Conservation (phyloP, 257 asterid genomes). For the Solanum pimpinellifolium region DNA sequence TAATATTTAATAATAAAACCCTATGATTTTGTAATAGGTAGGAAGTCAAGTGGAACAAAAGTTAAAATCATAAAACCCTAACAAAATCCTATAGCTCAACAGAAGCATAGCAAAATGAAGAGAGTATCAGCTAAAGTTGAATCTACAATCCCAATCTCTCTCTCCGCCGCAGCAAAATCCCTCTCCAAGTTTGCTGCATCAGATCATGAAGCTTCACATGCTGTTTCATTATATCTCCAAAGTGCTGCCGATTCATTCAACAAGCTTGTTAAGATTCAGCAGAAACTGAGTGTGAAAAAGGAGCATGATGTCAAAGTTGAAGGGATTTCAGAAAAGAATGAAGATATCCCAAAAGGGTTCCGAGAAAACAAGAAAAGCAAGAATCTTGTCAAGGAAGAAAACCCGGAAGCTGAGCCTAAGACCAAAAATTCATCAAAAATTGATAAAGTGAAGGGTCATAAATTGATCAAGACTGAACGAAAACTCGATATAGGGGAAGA, state of each 20-base stretch:
- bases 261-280: slow-evolving; percentile 30
- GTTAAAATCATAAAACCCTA: neutral
- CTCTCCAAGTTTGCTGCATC: slow-evolving; percentile 29
- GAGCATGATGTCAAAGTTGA: neutral
- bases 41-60: neutral
- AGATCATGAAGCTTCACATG: slow-evolving; percentile 41
- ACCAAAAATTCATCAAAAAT: neutral
- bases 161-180: slow-evolving; percentile 36
- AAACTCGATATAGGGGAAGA: neutral
- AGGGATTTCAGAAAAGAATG: neutral
- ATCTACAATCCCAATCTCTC: slow-evolving; percentile 26
- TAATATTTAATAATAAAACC: neutral
- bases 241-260: slow-evolving; percentile 44
- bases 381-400: neutral
- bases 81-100: neutral
- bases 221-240: slow-evolving; percentile 30
- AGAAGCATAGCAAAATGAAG: slow-evolving; percentile 15
- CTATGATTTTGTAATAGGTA: neutral
- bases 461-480: neutral
- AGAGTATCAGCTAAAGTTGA: slow-evolving; percentile 28
- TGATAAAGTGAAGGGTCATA: neutral
- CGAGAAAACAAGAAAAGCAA: neutral
- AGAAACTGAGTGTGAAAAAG: neutral
- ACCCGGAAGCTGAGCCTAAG: neutral
- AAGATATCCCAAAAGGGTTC: neutral